Base-by-base conservation (phyloP, 352 stramenopile genomes). In the Plasmopara halstedii region DNA sequence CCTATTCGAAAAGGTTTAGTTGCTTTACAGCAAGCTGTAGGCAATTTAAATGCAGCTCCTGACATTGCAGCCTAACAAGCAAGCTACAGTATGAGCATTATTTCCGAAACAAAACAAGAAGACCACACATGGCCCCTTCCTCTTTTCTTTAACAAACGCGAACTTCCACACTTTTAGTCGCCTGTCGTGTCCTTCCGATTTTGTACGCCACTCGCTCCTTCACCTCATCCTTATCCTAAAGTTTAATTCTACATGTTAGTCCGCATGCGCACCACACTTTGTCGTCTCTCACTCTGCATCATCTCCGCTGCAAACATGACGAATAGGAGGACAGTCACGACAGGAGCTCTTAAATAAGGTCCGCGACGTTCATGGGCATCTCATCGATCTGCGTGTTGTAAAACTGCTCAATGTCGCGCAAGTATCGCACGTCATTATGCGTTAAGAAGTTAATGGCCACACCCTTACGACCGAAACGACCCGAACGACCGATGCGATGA, bases 361-460 rank as follows among this genome's bases (percentile, higher is more conserved):
- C 96, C 49, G 90, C 94, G 51, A 99, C 95, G 75, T 99, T 98
- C 83, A 97, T 97, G 51, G 97, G 97, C 94, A 99, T 99, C 78
- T 99, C 96, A 58, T 96, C 91, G 67, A 99, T 99, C 66, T 98
- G 88, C 51, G 96, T 99, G 67, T 96, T 97, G 88, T 99, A 99
- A 81, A 99, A 99, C 72, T 97, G 79, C 79, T 99, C 96, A 68
- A 99, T 99, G 79, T 99, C 96, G 70, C 92, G 87, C 55, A 99
- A 75, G 76, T 99, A 98, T 78, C 93, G 87, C 58, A 98, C 93
- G 74, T 99, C 97, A 58, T 92, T 96, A 68, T 98, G 81, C 50
- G 95, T 98, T 58, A 99, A 71, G 72, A 99, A 99, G 90, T 99
- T 99, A 80, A 99, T 99, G 49, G 96, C 96, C 42, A 99, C 96